Evolutionary conservation across 768 basidiomycete genomes (phyloP), one percentile per base, ranked within the genome.

Genomic region (Termitomyces sp.): DNA sequence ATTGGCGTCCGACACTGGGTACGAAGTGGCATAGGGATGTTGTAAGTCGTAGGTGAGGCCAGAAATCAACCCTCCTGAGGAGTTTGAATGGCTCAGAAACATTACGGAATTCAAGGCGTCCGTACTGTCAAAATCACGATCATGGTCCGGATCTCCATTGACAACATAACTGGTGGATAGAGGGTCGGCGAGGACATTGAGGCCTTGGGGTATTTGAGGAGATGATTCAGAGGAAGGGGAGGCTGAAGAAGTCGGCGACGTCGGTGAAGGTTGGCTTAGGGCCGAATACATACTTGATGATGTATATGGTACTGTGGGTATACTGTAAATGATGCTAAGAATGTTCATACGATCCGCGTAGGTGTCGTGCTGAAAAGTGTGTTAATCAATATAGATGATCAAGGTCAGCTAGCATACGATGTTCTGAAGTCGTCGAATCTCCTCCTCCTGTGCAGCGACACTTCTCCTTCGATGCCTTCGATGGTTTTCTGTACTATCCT

Each of bases 301-400:
- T 12, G 88, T 79, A 66, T 88, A 83, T 22, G 87, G 87, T 44
- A 84, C 80, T 44, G 88, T 80, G 26, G 89, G 89, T 69, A 94
- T 92, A 69, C 85, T 88, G 76, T 94, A 94, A 61, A 93, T 92
- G 62, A 91, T 79, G 64, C 89, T 90, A 55, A 96, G 81, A 67
- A 95, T 94, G 66, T 90, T 89, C 88, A 96, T 93, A 52, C 94
- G 84, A 71, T 96, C 92, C 58, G 90, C 92, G 70, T 96, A 96
- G 9, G 94, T 95, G 71, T 96, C 94, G 68, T 95, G 94, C 93
- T 94, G 69, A n/a, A 52, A 44, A 46, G 22, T 57, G 59, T 5
- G 39, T 50, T 42, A 55, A 60, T 59, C 26, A 18, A 61, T 31
- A 27, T 58, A 24, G 46, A 57, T 42, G n/a, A 47, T 32, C 59